Evolutionary conservation across 2,329 filamentous ascomycete genomes (phyloP), one percentile per base, ranked within the genome.

Genomic region (Tolypocladium inflatum): DNA sequence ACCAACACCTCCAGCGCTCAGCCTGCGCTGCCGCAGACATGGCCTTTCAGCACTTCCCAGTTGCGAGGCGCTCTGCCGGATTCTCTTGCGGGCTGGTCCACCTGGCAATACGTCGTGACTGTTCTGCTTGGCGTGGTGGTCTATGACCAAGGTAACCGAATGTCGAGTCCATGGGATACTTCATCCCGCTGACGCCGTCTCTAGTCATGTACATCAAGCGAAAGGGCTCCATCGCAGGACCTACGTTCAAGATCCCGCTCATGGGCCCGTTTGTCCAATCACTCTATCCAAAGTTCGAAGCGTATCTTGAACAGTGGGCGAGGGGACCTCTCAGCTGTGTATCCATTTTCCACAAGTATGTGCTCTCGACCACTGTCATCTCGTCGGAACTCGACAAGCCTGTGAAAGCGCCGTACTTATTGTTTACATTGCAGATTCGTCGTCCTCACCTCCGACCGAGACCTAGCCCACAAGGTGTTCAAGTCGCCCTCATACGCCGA

Each of bases 321-420:
- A 90, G 87, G 59, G 89, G 86, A n/a, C 82, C 86, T 23, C 77
- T 92, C 59, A 91, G 88, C 70, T 93, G 89, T 66, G 88, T 93
- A 21, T 91, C 88, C 1, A 85, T 93, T 62, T 92, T 93, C 71
- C 89, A 93, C 79, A 92, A 92, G 87, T 90, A 79, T 42, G 64
- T 57, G 19, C 30, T 2, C 30, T 33, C 30, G 30, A 8, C 30
- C 30, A 33, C 8, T 33, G 30, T 7, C 30, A 33, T 33, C 30
- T 33, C 30, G 30, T 33, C 30, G 8, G 4, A 7, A 33, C 30
- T 33, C 7, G 8, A 33, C 30, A 33, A 33, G 7, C 15, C 1
- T 0, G 0, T 1, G 9, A 13, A 8, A 4, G 23, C 23, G 15
- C 6, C 3, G 2, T 33, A 0, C 37, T 35, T 2, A 58, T 23